Evolutionary conservation across 441 rosid species (phyloP).

Genomic region (Gossypium gossypioides): DNA sequence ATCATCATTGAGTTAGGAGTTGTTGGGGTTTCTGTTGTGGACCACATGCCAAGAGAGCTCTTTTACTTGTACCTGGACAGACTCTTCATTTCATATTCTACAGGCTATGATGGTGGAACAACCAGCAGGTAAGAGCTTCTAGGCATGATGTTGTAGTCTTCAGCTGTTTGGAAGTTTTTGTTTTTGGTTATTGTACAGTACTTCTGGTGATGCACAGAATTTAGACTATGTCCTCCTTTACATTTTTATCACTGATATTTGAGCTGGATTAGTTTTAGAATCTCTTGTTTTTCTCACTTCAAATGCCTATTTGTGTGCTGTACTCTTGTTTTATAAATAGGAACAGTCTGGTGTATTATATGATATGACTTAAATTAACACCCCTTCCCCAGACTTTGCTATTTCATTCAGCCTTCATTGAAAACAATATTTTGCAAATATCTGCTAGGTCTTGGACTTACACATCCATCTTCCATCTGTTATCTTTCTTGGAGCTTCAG

Average conservation of each 20-base stretch:
- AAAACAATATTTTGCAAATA: not conserved
- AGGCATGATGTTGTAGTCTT: not conserved
- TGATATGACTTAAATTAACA: not conserved
- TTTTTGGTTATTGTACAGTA: not conserved
- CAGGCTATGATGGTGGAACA: conserved; percentile 85
- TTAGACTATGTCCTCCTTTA: not conserved
- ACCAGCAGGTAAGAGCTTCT: conserved; percentile 67
- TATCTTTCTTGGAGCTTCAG: not conserved
- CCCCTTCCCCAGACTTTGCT: not conserved
- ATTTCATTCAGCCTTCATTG: not conserved
- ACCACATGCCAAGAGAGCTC: conserved; percentile 83
- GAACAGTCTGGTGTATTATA: not conserved
- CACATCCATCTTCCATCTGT: not conserved
- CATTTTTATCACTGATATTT: not conserved
- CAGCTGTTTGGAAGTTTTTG: not conserved
- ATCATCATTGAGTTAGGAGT: conserved; percentile 79
- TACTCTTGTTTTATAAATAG: not conserved
- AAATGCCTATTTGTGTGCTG: not conserved
- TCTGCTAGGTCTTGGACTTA: not conserved
- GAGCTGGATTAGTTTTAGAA: not conserved
- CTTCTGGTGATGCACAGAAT: not conserved
- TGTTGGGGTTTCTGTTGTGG: conserved; percentile 82
- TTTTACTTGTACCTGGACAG: conserved; percentile 72
- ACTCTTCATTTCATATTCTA: conserved; percentile 73
- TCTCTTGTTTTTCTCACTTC: not conserved